Evolutionary conservation across 2,329 filamentous ascomycete genomes (phyloP).

Genomic region (Nigrospora oryzae): DNA sequence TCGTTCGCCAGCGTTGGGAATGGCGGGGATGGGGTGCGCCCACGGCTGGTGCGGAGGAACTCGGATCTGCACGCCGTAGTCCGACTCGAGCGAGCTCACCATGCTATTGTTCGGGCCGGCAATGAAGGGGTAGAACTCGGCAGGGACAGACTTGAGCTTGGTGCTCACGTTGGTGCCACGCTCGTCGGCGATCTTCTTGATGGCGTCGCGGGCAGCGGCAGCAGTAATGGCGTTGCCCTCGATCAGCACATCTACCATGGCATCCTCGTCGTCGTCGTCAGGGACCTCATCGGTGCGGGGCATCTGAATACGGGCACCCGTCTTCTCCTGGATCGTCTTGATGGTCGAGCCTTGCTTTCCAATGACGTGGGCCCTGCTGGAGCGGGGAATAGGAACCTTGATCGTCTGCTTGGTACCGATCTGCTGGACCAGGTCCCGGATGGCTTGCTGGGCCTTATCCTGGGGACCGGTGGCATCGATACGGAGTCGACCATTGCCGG

Average conservation of each 20-base stretch:
- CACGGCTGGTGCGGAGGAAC: slow-evolving; percentile 77
- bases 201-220: slow-evolving; percentile 73
- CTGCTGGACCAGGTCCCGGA: slow-evolving; percentile 82
- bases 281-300: slow-evolving; percentile 65
- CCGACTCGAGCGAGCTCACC: slow-evolving; percentile 59
- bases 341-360: slow-evolving; percentile 86
- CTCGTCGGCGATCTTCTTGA: slow-evolving; percentile 81
- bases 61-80: slow-evolving; percentile 69
- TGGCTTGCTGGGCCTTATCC: slow-evolving; percentile 75
- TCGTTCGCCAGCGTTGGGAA: slow-evolving; percentile 52
- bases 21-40: slow-evolving; percentile 59
- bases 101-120: slow-evolving; percentile 67
- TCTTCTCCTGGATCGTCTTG: slow-evolving; percentile 80
- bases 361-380: slow-evolving; percentile 82
- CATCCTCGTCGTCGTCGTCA: slow-evolving; percentile 66
- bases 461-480: slow-evolving; percentile 82
- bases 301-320: slow-evolving; percentile 83
- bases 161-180: slow-evolving; percentile 74
- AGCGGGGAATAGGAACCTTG: slow-evolving; percentile 73
- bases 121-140: slow-evolving; percentile 94
- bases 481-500: slow-evolving; percentile 63
- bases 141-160: slow-evolving; percentile 74
- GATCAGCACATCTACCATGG: slow-evolving; percentile 75
- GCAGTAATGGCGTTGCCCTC: slow-evolving; percentile 88
- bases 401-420: slow-evolving; percentile 78